These are phyloP conservation scores for Lentinula sp. DNA, from an alignment of 768 basidiomycete species.

Conservation along the genomic window DNA sequence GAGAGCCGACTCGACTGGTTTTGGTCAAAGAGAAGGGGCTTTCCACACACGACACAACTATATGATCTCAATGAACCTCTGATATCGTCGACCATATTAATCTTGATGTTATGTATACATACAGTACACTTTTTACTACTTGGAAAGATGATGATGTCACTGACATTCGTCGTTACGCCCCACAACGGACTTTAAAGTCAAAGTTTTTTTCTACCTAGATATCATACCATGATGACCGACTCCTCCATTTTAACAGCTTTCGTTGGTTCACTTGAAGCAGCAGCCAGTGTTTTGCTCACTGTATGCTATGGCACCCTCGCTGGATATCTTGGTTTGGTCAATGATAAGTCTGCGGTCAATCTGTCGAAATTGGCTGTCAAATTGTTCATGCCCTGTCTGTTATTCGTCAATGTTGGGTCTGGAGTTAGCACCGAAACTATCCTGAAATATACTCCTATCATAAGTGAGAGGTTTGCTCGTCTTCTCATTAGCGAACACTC, in stretches of 20 bases:
- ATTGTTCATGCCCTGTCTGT: not conserved
- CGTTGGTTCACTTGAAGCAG: not conserved
- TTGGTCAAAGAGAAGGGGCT: not conserved
- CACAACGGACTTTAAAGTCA: too few relatives aligned
- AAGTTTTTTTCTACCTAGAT: too few relatives aligned
- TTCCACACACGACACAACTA: not conserved
- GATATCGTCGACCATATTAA: too few relatives aligned
- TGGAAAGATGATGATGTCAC: too few relatives aligned
- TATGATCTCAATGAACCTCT: too few relatives aligned
- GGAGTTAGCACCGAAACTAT: not conserved
- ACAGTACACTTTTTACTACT: too few relatives aligned
- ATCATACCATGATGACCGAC: not conserved
- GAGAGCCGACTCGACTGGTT: not conserved
- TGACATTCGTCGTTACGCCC: too few relatives aligned
- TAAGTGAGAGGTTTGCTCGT: not conserved
- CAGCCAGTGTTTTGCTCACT: conserved; percentile 1
- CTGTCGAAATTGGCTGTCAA: not conserved
- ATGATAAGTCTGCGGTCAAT: not conserved
- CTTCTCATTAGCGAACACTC: not conserved
- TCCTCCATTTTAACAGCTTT: conserved; percentile 2
- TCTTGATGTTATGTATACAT: too few relatives aligned
- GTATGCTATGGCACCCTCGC: conserved; percentile 1
- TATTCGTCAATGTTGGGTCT: conserved; percentile 1
- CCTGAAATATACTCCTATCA: not conserved
- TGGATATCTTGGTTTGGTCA: not conserved